These are phyloP conservation scores for Fraxinus quadrangulata DNA, from an alignment of 257 asterid genomes.

Conservation along the genomic window DNA sequence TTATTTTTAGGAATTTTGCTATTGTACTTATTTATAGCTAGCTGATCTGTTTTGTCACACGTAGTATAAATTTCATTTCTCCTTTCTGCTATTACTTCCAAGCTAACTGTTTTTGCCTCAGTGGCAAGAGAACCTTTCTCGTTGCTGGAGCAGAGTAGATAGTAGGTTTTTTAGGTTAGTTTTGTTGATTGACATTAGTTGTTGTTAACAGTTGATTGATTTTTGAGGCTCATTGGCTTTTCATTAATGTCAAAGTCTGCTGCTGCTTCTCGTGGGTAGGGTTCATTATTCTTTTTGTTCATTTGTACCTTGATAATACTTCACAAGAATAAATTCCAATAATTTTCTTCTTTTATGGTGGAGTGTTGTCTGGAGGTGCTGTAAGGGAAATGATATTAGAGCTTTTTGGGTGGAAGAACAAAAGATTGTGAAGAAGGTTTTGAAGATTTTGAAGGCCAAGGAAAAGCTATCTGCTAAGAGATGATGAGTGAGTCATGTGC, in stretches of 20 bases:
- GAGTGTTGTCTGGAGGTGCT: too few relatives aligned
- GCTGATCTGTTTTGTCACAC: not conserved
- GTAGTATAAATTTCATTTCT: not conserved
- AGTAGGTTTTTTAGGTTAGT: slow-evolving; percentile 41
- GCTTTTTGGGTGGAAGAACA: too few relatives aligned
- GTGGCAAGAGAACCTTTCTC: slow-evolving; percentile 63
- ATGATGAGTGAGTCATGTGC: too few relatives aligned
- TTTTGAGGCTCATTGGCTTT: slow-evolving; percentile 39
- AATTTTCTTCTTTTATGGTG: slow-evolving; percentile 20
- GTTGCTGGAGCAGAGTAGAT: slow-evolving; percentile 37
- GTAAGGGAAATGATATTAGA: too few relatives aligned
- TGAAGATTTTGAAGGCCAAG: too few relatives aligned
- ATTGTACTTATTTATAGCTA: not conserved
- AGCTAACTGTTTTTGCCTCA: slow-evolving; percentile 38
- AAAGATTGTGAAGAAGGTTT: too few relatives aligned
- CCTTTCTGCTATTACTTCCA: slow-evolving; percentile 4
- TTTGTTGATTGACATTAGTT: slow-evolving; percentile 53
- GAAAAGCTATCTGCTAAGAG: too few relatives aligned
- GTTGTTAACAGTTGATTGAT: slow-evolving; percentile 41
- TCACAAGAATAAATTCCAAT: slow-evolving; percentile 38
- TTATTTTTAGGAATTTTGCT: not conserved
- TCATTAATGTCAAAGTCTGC: slow-evolving; percentile 40
- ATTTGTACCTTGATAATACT: slow-evolving; percentile 31
- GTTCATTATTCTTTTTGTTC: slow-evolving; percentile 46
- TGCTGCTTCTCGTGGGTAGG: slow-evolving; percentile 58